These are phyloP conservation scores for Rhynchospora tenuis DNA, from an alignment of 176 grass and related monocot species.

Conservation along the genomic window DNA sequence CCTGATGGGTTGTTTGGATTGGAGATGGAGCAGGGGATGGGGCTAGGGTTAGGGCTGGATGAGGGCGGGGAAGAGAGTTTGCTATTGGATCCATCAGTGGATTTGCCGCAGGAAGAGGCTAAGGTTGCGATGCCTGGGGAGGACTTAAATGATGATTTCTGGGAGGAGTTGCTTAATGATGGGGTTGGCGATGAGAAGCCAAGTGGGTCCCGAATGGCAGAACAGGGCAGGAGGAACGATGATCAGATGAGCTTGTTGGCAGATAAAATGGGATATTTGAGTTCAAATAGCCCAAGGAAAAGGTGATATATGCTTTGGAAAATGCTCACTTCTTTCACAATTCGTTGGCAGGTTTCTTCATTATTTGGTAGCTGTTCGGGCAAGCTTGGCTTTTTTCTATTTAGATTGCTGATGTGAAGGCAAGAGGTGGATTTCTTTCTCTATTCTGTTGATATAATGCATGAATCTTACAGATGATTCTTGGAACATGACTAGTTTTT, in stretches of 20 bases:
- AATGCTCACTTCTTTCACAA: not conserved
- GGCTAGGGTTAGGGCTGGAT: constrained; percentile 10
- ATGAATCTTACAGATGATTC: not conserved
- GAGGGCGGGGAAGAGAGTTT: constrained; percentile 14
- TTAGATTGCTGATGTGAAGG: constrained; percentile 8
- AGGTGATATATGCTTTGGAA: constrained; percentile 2
- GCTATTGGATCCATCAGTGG: constrained; percentile 5
- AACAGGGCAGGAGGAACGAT: not conserved
- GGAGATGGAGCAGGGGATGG: constrained; percentile 2
- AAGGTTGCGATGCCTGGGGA: constrained; percentile 20
- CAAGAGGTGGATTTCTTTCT: not conserved
- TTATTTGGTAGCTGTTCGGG: not conserved
- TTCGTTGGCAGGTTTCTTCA: not conserved
- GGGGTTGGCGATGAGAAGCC: constrained; percentile 32
- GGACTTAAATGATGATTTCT: constrained; percentile 63
- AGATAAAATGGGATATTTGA: constrained; percentile 55
- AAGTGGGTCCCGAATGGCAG: not conserved
- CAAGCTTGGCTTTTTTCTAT: not conserved
- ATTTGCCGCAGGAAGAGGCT: not conserved
- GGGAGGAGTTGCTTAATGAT: constrained; percentile 65
- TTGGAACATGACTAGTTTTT: not conserved
- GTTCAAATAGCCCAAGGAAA: constrained; percentile 24
- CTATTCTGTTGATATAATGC: not conserved
- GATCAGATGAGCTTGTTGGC: constrained; percentile 48
- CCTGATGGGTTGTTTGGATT: constrained; percentile 8